A percentile compares a stretch with the other conserved stretches of the same genome.
phyloP scores from a whole-genome alignment of 2,329 filamentous ascomycete genomes.

The Fusarium buxicola region DNA sequence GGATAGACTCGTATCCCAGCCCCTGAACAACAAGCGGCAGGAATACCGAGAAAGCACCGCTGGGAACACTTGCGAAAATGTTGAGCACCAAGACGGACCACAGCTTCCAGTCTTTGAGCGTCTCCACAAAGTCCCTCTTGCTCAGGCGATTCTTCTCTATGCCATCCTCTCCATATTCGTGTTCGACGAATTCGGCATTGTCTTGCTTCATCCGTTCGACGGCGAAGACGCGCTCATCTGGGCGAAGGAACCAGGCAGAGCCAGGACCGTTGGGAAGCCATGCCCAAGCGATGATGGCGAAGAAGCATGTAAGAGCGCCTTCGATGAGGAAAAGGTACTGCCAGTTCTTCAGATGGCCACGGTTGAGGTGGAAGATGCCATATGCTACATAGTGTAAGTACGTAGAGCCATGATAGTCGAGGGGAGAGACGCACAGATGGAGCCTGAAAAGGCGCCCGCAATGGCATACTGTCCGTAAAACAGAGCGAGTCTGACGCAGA shows the following conservation, averaged over 20 bases:
- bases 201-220: constrained; percentile 40
- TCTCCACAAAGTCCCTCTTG: constrained; percentile 43
- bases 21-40: constrained; percentile 45
- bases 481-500: constrained; percentile 43
- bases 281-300: constrained; percentile 44
- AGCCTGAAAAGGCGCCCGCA: constrained; percentile 45
- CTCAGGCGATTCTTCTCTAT: constrained; percentile 40
- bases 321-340: constrained; percentile 78
- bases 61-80: constrained; percentile 45
- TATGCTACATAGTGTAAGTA: constrained; percentile 37
- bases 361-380: constrained; percentile 44
- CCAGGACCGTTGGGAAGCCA: constrained; percentile 44
- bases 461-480: constrained; percentile 47
- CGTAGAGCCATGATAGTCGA: neutral
- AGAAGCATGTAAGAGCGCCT: constrained; percentile 57
- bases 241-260: constrained; percentile 43
- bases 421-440: constrained; percentile 36
- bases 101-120: constrained; percentile 45
- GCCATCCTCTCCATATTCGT: constrained; percentile 44
- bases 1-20: constrained; percentile 44
- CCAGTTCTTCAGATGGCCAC: constrained; percentile 65
- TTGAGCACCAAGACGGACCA: constrained; percentile 44
- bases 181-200: constrained; percentile 41
- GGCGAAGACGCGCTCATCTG: constrained; percentile 39
- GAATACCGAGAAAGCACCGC: constrained; percentile 44